Conservation (phyloP, 2,329 filamentous ascomycete genomes). For the Seiridium cupressi region DNA sequence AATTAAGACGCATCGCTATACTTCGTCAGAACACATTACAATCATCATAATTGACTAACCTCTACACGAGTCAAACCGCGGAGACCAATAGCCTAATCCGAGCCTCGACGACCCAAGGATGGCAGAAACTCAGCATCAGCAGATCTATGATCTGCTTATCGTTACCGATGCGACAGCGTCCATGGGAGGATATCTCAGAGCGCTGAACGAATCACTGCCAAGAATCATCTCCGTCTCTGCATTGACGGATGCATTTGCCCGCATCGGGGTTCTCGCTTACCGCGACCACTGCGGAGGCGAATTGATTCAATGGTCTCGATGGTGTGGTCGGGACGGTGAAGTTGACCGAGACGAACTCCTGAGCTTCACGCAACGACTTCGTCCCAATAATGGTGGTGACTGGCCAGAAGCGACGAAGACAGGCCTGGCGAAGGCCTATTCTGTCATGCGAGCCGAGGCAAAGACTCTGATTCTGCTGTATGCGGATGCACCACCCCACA, state of each 20-base stretch:
- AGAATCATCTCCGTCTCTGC: constrained; percentile 49
- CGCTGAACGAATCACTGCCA: constrained; percentile 44
- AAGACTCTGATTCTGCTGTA: constrained; percentile 49
- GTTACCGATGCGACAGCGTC: constrained; percentile 45
- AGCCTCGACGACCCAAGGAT: not conserved
- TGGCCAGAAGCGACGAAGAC: constrained; percentile 49
- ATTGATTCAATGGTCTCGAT: constrained; percentile 48
- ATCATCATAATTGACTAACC: too few species aligned
- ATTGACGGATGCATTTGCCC: constrained; percentile 46
- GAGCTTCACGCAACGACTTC: constrained; percentile 30
- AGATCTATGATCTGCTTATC: constrained; percentile 41
- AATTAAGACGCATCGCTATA: too few species aligned
- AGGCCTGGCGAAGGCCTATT: constrained; percentile 43
- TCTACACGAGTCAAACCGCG: too few species aligned
- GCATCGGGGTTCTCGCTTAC: constrained; percentile 49
- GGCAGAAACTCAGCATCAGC: not conserved
- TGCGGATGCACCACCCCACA: constrained; percentile 47
- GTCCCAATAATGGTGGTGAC: constrained; percentile 34
- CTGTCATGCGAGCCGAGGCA: constrained; percentile 44
- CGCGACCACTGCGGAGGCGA: constrained; percentile 40
- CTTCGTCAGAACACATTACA: too few species aligned
- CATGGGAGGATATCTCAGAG: constrained; percentile 40
- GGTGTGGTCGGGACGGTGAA: constrained; percentile 30
- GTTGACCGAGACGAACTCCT: constrained; percentile 33
- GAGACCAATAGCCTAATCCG: too few species aligned